Evolutionary conservation across 1,284 basidiomycete species (phyloP).

Genomic region (Stygiomarasmius scandens): DNA sequence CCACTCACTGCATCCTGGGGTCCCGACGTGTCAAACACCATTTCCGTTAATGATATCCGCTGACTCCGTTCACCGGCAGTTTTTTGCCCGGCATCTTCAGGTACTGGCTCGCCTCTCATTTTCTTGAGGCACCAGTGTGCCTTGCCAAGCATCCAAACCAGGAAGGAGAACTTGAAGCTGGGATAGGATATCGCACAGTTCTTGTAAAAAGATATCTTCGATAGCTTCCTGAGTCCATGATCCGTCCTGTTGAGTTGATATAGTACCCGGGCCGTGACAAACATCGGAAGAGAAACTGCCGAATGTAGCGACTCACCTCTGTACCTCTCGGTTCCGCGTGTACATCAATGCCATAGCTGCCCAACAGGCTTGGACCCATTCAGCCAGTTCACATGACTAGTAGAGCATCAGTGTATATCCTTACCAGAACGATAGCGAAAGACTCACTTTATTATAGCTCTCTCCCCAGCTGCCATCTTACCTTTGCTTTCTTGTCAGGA

Average conservation of each 20-base stretch:
- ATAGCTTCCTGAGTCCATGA: conserved; percentile 96
- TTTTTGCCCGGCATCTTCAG: background rate
- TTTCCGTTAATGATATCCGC: background rate
- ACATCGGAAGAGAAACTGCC: conserved; percentile 2
- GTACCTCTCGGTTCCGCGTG: conserved; percentile 79
- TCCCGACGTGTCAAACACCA: background rate
- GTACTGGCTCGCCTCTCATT: conserved; percentile 29
- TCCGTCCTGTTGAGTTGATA: conserved; percentile 63
- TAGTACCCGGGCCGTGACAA: background rate
- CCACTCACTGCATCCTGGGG: too few species aligned
- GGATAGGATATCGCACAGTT: conserved; percentile 93
- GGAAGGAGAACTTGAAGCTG: conserved; percentile 95
- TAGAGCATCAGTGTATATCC: background rate
- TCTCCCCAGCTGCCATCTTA: conserved; percentile 99
- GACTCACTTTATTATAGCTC: conserved; percentile 85
- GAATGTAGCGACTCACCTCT: conserved; percentile 62
- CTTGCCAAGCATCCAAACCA: conserved; percentile 88
- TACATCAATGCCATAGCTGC: conserved; percentile 88
- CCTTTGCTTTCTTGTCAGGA: conserved; percentile 84
- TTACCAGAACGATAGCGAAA: background rate
- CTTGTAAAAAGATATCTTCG: conserved; percentile 94
- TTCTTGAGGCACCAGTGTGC: conserved; percentile 68
- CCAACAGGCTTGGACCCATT: conserved; percentile 96
- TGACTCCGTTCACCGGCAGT: background rate
- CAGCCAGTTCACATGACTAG: conserved; percentile 84